phyloP scores from a whole-genome alignment of 768 basidiomycete species.

The Chalciporus pseudorubinellus region DNA sequence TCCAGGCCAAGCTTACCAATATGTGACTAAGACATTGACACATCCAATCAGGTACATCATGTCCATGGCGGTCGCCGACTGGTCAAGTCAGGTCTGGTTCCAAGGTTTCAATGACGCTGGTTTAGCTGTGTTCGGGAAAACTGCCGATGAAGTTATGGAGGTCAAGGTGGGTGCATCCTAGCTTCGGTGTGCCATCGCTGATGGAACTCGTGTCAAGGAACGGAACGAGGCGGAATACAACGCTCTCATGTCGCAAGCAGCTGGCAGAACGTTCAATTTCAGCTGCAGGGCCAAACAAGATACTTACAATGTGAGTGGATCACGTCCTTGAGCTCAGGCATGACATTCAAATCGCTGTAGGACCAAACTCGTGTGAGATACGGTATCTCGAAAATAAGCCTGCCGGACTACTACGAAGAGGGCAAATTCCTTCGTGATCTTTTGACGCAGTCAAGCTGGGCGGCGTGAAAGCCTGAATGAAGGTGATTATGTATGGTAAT shows the following conservation, averaged over 20 bases:
- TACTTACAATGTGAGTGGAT: conserved; percentile 67
- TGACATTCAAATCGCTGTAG: conserved; percentile 37
- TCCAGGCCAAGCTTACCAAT: neutral
- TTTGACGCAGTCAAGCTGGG: conserved; percentile 58
- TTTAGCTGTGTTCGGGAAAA: conserved; percentile 66
- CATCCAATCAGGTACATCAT: conserved; percentile 63
- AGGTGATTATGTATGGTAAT: neutral
- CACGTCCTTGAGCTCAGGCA: neutral
- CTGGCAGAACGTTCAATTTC: conserved; percentile 76
- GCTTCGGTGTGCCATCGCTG: neutral
- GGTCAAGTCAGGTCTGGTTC: conserved; percentile 87
- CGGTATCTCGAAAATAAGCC: conserved; percentile 65
- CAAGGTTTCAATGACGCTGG: conserved; percentile 96
- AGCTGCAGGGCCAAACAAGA: conserved; percentile 85
- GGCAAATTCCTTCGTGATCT: conserved; percentile 55
- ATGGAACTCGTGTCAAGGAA: conserved; percentile 40
- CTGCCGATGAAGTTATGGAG: conserved; percentile 74
- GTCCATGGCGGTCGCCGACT: conserved; percentile 84
- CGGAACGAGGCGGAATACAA: conserved; percentile 58
- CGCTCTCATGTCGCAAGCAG: conserved; percentile 57
- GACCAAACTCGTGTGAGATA: conserved; percentile 82
- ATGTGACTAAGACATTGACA: conserved; percentile 5
- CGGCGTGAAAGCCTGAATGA: conserved; percentile 23
- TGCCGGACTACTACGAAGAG: conserved; percentile 70
- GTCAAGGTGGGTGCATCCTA: conserved; percentile 50